phyloP scores from a whole-genome alignment of 805 yeast species.

The Saturnispora galanensis region DNA sequence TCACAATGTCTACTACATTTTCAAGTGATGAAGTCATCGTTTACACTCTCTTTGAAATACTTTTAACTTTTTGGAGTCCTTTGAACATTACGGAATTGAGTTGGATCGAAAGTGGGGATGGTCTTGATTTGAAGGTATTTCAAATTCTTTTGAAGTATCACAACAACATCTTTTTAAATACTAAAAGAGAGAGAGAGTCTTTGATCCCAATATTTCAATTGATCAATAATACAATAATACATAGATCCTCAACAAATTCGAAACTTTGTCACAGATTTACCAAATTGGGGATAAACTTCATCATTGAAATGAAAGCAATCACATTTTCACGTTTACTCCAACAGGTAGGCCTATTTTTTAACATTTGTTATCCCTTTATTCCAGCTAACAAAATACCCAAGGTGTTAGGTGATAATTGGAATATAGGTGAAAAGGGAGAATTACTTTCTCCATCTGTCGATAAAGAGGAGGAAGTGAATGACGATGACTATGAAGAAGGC shows the following conservation, averaged over 20 bases:
- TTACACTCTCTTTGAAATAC: constrained; percentile 15
- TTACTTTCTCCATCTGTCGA: background rate
- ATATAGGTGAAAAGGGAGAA: constrained; percentile 7
- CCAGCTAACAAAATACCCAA: constrained; percentile 21
- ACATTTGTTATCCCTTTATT: constrained; percentile 35
- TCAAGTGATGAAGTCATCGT: constrained; percentile 16
- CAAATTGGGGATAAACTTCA: constrained; percentile 29
- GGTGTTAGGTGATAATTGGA: constrained; percentile 22
- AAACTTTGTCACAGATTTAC: constrained; percentile 30
- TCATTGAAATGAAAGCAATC: constrained; percentile 30
- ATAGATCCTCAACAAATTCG: constrained; percentile 33
- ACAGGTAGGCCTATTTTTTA: constrained; percentile 37
- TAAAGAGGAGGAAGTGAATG: background rate
- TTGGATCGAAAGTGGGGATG: background rate
- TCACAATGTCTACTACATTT: constrained; percentile 1
- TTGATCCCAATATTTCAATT: constrained; percentile 30
- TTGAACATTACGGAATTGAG: constrained; percentile 10
- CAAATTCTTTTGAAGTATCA: constrained; percentile 12
- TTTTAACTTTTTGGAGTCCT: constrained; percentile 16
- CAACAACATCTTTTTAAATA: constrained; percentile 11
- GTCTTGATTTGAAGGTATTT: constrained; percentile 13
- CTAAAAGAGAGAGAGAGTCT: constrained; percentile 19
- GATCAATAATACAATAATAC: constrained; percentile 35
- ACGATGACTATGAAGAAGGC: constrained; percentile 6
- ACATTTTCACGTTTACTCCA: constrained; percentile 33